Conservation (phyloP, 257 asterid species). For the Penstemon eatonii region DNA sequence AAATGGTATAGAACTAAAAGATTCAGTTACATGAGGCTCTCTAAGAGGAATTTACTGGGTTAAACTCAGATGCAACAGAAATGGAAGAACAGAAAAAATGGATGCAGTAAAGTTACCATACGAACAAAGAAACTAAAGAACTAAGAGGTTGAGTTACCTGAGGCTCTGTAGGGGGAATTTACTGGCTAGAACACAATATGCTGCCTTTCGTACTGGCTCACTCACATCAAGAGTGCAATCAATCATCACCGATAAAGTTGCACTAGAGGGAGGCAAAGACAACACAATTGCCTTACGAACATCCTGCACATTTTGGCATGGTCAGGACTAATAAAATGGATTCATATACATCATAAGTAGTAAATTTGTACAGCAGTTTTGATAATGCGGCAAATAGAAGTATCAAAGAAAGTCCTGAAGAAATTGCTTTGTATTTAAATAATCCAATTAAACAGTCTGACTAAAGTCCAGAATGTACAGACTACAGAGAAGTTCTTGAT, state of each 20-base stretch:
- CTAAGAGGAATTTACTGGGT: background rate
- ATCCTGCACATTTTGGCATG: conserved; percentile 52
- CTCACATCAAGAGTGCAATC: conserved; percentile 85
- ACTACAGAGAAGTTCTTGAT: background rate
- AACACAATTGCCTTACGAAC: conserved; percentile 80
- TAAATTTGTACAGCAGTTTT: background rate
- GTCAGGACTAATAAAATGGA: conserved; percentile 15
- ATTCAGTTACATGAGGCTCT: background rate
- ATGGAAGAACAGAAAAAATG: background rate
- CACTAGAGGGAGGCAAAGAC: conserved; percentile 83
- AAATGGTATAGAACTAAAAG: background rate
- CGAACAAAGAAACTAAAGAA: background rate
- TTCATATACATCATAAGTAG: background rate
- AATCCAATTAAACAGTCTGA: background rate
- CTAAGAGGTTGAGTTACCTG: conserved; percentile 50
- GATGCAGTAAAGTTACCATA: background rate
- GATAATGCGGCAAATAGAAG: background rate
- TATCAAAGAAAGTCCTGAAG: background rate
- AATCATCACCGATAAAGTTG: conserved; percentile 58
- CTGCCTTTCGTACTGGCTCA: conserved; percentile 86
- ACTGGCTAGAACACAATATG: conserved; percentile 70
- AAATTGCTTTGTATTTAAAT: background rate
- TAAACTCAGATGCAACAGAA: background rate
- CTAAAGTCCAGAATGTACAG: conserved; percentile 15
- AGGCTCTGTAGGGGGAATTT: conserved; percentile 90